phyloP scores from a whole-genome alignment of 768 basidiomycete genomes.

The Tylopilus cervinicoccineus region DNA sequence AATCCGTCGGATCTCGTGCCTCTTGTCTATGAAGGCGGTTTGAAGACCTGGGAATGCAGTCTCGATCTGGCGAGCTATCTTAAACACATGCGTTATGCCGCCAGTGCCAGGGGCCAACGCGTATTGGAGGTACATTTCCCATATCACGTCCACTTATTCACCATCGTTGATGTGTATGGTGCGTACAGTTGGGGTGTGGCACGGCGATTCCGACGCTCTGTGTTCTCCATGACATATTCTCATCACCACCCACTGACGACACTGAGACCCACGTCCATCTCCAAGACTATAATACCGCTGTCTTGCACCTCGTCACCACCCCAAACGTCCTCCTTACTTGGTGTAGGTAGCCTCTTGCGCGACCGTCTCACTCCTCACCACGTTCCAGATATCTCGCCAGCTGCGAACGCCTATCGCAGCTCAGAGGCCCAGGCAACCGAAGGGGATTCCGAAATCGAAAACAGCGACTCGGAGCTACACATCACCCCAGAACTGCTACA shows the following conservation, averaged over 20 bases:
- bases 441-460: conserved; percentile 13
- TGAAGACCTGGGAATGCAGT: conserved; percentile 98
- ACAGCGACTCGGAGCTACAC: conserved; percentile 50
- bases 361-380: not conserved
- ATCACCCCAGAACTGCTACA: conserved; percentile 59
- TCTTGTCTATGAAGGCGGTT: conserved; percentile 90
- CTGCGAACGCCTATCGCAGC: conserved; percentile 45
- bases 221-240: conserved; percentile 61
- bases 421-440: conserved; percentile 23
- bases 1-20: conserved; percentile 88
- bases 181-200: conserved; percentile 80
- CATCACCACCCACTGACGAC: conserved; percentile 15
- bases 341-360: conserved; percentile 51
- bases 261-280: conserved; percentile 59
- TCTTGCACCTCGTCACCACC: conserved; percentile 72
- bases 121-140: conserved; percentile 62
- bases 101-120: conserved; percentile 43
- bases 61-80: conserved; percentile 78
- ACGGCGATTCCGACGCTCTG: conserved; percentile 83
- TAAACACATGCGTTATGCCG: conserved; percentile 27
- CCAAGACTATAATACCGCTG: conserved; percentile 89
- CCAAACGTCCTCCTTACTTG: conserved; percentile 78
- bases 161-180: not conserved
- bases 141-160: not conserved
- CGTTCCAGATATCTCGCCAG: conserved; percentile 56